A percentile compares a stretch with the other conserved stretches of the same genome.
These are phyloP conservation scores for Esteya vermicola DNA, from an alignment of 2,329 filamentous ascomycete species.

Conservation along the genomic window DNA sequence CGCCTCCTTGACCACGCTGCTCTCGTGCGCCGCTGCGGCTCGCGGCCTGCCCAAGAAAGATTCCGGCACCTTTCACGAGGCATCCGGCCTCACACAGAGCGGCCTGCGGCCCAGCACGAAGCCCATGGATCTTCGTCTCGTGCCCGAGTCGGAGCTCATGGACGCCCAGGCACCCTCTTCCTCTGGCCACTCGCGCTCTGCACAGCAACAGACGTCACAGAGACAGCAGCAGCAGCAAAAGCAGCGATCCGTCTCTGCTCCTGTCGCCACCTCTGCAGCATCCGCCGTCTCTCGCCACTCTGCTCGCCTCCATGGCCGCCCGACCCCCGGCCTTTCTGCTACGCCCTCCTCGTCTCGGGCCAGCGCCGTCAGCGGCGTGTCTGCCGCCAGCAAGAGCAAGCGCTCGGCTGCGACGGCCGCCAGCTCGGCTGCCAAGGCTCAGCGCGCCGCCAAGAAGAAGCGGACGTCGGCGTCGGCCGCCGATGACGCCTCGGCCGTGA, in stretches of 20 bases:
- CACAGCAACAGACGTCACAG: neutral
- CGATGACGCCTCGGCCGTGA: conserved; percentile 15
- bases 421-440: neutral
- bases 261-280: too few relatives aligned
- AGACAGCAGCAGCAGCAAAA: neutral
- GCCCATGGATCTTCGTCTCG: conserved; percentile 43
- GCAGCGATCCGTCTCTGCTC: neutral
- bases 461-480: conserved; percentile 24
- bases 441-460: conserved; percentile 26
- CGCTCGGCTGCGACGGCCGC: conserved; percentile 4
- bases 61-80: conserved; percentile 22
- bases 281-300: neutral
- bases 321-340: neutral
- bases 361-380: conserved; percentile 4
- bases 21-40: conserved; percentile 89
- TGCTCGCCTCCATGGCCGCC: neutral
- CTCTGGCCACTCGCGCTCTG: neutral
- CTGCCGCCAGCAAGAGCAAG: conserved; percentile 1
- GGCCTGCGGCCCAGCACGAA: conserved; percentile 33
- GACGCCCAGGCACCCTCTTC: conserved; percentile 15
- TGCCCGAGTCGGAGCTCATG: conserved; percentile 46
- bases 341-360: conserved; percentile 12
- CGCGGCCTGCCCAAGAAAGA: conserved; percentile 60
- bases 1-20: conserved; percentile 82
- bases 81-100: conserved; percentile 19